Conservation (phyloP, 306 rosid species). For the Heteromeles arbutifolia region DNA sequence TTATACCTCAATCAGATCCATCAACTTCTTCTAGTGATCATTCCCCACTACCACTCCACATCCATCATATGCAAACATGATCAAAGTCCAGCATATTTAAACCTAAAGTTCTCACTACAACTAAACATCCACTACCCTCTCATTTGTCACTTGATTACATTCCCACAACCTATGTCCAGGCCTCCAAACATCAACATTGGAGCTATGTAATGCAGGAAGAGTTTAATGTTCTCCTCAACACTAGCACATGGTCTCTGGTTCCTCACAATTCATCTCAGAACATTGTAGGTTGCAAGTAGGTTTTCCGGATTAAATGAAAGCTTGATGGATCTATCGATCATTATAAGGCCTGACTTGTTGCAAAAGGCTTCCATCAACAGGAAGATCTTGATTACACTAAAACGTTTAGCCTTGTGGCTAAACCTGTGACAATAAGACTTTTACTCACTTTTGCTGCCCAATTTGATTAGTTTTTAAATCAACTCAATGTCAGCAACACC, state of each 20-base stretch:
- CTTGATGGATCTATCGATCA: too few relatives aligned
- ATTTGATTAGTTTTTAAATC: too few relatives aligned
- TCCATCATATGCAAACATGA: neutral
- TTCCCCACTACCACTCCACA: neutral
- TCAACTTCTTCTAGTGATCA: too few relatives aligned
- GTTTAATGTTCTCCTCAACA: neutral
- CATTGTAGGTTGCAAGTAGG: too few relatives aligned
- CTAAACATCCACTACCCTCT: neutral
- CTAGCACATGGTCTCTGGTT: neutral
- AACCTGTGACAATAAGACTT: neutral
- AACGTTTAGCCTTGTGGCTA: neutral
- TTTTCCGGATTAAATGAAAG: neutral
- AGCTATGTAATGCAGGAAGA: neutral
- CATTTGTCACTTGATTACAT: neutral
- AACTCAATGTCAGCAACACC: neutral
- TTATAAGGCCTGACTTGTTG: too few relatives aligned
- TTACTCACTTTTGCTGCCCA: too few relatives aligned
- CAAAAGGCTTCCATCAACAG: neutral
- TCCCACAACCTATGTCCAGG: neutral
- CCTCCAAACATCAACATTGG: neutral
- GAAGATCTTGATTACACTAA: too few relatives aligned
- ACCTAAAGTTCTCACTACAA: neutral
- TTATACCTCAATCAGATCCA: too few relatives aligned
- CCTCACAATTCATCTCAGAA: neutral
- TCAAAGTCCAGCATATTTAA: too few relatives aligned